Conservation (phyloP, 768 basidiomycete genomes). For the Dioszegia crocea region DNA sequence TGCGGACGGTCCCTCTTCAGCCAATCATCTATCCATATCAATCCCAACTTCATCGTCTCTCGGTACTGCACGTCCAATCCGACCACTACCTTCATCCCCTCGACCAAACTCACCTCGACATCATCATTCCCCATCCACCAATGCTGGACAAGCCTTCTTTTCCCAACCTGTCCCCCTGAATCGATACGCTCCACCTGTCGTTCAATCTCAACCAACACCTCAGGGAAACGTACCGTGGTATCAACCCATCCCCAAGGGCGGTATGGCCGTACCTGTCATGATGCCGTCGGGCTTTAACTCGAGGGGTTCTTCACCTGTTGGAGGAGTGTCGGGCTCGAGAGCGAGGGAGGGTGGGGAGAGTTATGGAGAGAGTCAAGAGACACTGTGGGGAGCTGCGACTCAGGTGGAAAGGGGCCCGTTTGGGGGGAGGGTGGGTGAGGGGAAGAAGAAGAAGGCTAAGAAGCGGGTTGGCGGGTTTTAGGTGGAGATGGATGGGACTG, state of each 20-base stretch:
- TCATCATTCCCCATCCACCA: not conserved
- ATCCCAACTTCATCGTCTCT: not conserved
- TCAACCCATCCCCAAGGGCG: not conserved
- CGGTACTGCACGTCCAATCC: not conserved
- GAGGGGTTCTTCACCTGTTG: not conserved
- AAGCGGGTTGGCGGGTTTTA: conserved; percentile 42
- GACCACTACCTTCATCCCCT: conserved; percentile 16
- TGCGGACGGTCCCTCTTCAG: not conserved
- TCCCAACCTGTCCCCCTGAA: not conserved
- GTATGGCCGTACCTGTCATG: not conserved
- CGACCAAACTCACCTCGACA: not conserved
- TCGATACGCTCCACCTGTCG: not conserved
- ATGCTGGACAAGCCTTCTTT: not conserved
- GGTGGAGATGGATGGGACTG: not conserved
- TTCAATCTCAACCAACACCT: not conserved
- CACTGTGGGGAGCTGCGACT: conserved; percentile 12
- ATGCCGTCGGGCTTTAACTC: not conserved
- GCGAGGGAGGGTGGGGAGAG: not conserved
- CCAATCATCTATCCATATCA: not conserved
- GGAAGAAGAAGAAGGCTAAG: conserved; percentile 28
- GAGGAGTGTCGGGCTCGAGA: too few relatives aligned
- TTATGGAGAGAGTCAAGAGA: not conserved
- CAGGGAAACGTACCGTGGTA: not conserved
- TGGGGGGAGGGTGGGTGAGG: conserved; percentile 23
- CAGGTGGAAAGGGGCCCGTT: conserved; percentile 36